These are phyloP conservation scores for Leccinum subgranulosum DNA, from an alignment of 768 basidiomycete species.

Conservation along the genomic window DNA sequence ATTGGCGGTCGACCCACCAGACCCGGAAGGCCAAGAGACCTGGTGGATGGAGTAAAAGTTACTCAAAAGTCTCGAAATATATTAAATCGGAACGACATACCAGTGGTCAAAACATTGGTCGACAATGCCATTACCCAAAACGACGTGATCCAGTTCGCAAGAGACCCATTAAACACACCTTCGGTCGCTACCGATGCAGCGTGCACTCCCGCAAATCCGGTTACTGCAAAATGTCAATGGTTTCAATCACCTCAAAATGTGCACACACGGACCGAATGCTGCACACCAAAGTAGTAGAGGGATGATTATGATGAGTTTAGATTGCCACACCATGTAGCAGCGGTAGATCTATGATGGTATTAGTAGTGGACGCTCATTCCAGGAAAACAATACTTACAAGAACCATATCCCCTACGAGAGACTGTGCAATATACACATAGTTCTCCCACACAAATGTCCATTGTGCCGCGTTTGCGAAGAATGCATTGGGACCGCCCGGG, in stretches of 20 bases:
- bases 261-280: constrained; percentile 18
- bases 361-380: not conserved
- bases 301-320: constrained; percentile 23
- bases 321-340: constrained; percentile 34
- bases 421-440: constrained; percentile 23
- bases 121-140: constrained; percentile 32
- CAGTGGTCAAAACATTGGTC: constrained; percentile 33
- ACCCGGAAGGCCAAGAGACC: constrained; percentile 31
- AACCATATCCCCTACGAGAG: constrained; percentile 30
- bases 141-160: constrained; percentile 34
- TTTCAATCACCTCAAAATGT: not conserved
- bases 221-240: constrained; percentile 7
- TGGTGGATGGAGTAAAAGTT: not conserved
- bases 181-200: not conserved
- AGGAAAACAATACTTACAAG: constrained; percentile 17
- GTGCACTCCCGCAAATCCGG: constrained; percentile 11
- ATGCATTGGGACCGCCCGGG: constrained; percentile 21
- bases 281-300: constrained; percentile 30
- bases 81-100: constrained; percentile 12
- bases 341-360: constrained; percentile 23
- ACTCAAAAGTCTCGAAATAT: not conserved
- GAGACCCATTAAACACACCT: constrained; percentile 24
- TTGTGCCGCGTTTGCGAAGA: constrained; percentile 24
- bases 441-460: constrained; percentile 30
- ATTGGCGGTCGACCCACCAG: constrained; percentile 25